Evolutionary conservation across 805 yeast species (phyloP).

Genomic region (Wickerhamiella dianesei): DNA sequence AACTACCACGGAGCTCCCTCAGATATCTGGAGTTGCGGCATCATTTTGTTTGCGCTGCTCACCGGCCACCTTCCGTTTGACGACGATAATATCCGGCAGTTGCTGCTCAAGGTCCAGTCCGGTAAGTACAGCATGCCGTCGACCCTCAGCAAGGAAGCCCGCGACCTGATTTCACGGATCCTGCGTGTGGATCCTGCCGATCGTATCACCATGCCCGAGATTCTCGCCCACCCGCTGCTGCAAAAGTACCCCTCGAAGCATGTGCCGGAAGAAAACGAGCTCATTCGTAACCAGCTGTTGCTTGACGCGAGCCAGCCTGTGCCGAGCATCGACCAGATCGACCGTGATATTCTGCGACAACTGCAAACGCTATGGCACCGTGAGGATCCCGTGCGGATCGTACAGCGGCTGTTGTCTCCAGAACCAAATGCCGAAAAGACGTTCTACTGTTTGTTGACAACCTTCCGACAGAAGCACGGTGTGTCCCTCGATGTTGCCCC

Average conservation of each 20-base stretch:
- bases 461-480: slow-evolving; percentile 57
- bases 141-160: slow-evolving; percentile 69
- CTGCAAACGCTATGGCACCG: slow-evolving; percentile 74
- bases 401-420: slow-evolving; percentile 38
- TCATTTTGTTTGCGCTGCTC: slow-evolving; percentile 79
- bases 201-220: slow-evolving; percentile 66
- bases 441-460: slow-evolving; percentile 58
- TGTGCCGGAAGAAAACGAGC: slow-evolving; percentile 15
- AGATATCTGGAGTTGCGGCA: slow-evolving; percentile 98
- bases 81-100: slow-evolving; percentile 82
- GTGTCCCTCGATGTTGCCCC: slow-evolving; percentile 1
- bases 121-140: slow-evolving; percentile 79
- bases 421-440: slow-evolving; percentile 65
- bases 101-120: slow-evolving; percentile 78
- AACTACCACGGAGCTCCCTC: slow-evolving; percentile 94
- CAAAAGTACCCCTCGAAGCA: slow-evolving; percentile 40
- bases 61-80: slow-evolving; percentile 96
- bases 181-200: slow-evolving; percentile 66
- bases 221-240: slow-evolving; percentile 68
- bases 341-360: slow-evolving; percentile 60
- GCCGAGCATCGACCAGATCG: slow-evolving; percentile 37
- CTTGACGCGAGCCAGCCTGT: slow-evolving; percentile 25
- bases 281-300: slow-evolving; percentile 3
- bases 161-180: slow-evolving; percentile 70
- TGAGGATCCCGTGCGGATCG: slow-evolving; percentile 40